Conservation (phyloP, 345 rosid genomes). For the Balakata baccata region DNA sequence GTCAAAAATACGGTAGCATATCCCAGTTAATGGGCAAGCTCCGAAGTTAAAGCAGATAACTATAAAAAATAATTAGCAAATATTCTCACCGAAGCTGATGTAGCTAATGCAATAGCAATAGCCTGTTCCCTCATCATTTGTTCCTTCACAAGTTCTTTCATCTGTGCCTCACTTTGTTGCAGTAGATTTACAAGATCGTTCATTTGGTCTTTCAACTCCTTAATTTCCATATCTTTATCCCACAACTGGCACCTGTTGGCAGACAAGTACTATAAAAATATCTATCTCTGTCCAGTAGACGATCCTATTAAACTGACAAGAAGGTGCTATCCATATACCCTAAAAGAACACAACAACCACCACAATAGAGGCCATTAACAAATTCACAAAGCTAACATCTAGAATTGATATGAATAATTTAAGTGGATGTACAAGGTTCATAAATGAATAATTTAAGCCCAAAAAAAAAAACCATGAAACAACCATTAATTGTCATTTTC, state of each 20-base stretch:
- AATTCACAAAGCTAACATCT: neutral
- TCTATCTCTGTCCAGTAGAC: neutral
- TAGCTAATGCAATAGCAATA: conserved; percentile 21
- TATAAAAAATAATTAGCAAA: conserved; percentile 6
- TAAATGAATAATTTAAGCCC: conserved; percentile 5
- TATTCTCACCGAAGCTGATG: conserved; percentile 45
- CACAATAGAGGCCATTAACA: neutral
- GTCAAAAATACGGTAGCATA: neutral
- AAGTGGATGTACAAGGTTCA: neutral
- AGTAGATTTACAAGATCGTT: conserved; percentile 16
- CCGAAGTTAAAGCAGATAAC: neutral
- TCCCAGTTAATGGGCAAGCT: neutral
- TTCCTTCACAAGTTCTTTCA: conserved; percentile 24
- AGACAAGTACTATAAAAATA: neutral
- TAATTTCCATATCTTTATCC: conserved; percentile 28
- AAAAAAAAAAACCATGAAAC: neutral
- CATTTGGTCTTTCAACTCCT: conserved; percentile 22
- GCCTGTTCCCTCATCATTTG: conserved; percentile 26
- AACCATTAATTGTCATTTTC: neutral
- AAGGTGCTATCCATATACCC: neutral
- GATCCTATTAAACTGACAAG: neutral
- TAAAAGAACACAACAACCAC: neutral
- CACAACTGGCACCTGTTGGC: conserved; percentile 24
- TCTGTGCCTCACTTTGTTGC: conserved; percentile 19
- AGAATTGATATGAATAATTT: neutral